phyloP scores from a whole-genome alignment of 129 eudicot species.

The Flaveria linearis region DNA sequence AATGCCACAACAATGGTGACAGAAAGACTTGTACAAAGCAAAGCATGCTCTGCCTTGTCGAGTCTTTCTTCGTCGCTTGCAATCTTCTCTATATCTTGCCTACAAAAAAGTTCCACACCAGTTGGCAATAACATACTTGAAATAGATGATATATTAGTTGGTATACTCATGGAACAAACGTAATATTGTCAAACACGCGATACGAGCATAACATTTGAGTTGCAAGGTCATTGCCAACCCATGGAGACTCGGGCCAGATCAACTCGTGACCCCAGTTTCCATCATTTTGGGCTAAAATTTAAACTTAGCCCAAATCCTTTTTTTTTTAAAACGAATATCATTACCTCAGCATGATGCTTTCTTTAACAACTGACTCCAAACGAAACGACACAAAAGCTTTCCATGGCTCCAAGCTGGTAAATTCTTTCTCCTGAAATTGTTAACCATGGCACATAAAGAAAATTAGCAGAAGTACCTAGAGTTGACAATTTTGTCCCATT shows the following conservation, averaged over 20 bases:
- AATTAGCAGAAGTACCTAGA: not conserved
- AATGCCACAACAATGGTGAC: constrained; percentile 24
- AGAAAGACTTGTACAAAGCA: constrained; percentile 28
- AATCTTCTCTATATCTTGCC: constrained; percentile 70
- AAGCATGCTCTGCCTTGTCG: constrained; percentile 61
- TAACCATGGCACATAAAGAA: not conserved
- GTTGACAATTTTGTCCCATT: not conserved
- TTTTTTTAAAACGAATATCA: not conserved
- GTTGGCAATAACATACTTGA: not conserved
- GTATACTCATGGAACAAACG: too few relatives aligned
- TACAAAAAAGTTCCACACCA: constrained; percentile 28
- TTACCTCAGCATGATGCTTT: constrained; percentile 73
- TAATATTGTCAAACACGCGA: too few relatives aligned
- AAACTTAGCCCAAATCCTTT: not conserved
- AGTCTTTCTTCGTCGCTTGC: constrained; percentile 56
- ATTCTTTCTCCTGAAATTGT: constrained; percentile 57
- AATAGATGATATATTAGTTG: too few relatives aligned
- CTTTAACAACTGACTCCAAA: constrained; percentile 52
- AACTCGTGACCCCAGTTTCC: not conserved
- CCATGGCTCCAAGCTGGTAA: constrained; percentile 59
- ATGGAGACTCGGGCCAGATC: not conserved
- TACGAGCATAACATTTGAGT: too few relatives aligned
- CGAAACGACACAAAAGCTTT: constrained; percentile 52
- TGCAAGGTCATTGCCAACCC: too few relatives aligned
- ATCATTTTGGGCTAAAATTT: not conserved